These are phyloP conservation scores for Barnettozyma sp. DNA, from an alignment of 805 yeast genomes.

Conservation along the genomic window DNA sequence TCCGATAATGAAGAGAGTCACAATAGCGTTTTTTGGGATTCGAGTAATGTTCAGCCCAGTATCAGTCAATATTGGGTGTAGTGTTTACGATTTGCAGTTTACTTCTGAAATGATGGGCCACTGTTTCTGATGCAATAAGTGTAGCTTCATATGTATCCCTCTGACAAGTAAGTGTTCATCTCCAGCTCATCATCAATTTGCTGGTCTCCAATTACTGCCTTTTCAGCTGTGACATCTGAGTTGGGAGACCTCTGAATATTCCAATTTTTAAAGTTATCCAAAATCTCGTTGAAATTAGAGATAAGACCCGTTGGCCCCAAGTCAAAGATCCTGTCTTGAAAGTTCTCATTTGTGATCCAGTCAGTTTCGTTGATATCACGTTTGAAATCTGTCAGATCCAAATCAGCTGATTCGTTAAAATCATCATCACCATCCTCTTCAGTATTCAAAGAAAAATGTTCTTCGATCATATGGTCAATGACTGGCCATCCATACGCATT, in stretches of 20 bases:
- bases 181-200: conserved; percentile 4
- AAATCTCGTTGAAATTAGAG: conserved; percentile 54
- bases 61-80: too few species aligned
- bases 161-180: conserved; percentile 2
- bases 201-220: conserved; percentile 4
- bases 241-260: conserved; percentile 15
- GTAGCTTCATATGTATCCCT: conserved; percentile 13
- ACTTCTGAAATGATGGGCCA: too few species aligned
- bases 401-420: conserved; percentile 12
- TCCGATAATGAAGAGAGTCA: conserved; percentile 6
- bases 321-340: conserved; percentile 30
- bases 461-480: conserved; percentile 56
- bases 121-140: too few species aligned
- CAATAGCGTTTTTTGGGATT: too few species aligned
- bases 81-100: too few species aligned
- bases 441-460: conserved; percentile 42
- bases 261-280: conserved; percentile 37
- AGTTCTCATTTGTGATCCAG: conserved; percentile 26
- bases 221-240: conserved; percentile 10
- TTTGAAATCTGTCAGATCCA: conserved; percentile 15
- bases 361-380: conserved; percentile 10
- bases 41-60: too few species aligned
- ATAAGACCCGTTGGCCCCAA: conserved; percentile 72
- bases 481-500: conserved; percentile 86
- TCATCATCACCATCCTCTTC: neutral